Base-by-base conservation (phyloP, 331 rosid genomes). In the Ulmus americana region DNA sequence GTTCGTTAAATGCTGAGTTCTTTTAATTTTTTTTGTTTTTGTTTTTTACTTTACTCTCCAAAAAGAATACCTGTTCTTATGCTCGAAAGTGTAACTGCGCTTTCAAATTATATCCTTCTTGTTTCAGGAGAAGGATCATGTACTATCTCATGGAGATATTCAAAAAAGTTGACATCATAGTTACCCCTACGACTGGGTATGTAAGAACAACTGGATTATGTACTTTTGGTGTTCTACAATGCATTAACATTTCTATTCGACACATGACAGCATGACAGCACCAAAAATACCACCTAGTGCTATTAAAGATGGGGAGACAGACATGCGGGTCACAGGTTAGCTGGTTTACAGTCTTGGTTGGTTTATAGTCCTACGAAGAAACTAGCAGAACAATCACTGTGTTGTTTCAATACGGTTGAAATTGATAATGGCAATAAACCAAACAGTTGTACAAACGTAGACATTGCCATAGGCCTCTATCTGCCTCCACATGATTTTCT, bases 171-270 rank as follows among this genome's bases (percentile, higher is more conserved):
- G 97, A 92, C 78, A 77, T 92, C 76, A 86, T 92, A 55, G 95
- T 88, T 79, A 88, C 97, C 67, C 97, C 97, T 39, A 92, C 96
- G 49, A 92, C 97, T 11, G 97, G 95, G 96, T 91, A 83, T 65
- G 91, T 74, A 65, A 59, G 35, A 28, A 28, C 35, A 28, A 28
- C 35, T 28, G 4, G 35, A 28, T 28, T 28, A 28, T 28, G 35
- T 28, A 28, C 35, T 28, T 28, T 28, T 28, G 35, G 35, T 28
- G 35, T 28, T 28, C 35, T 28, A 28, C 35, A 41, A 52, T 77
- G 52, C 59, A 70, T 51, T 28, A 18, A 48, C 5, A 7, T 67
- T 15, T 38, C 28, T 15, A 10, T 56, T 76, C 72, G 69, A 13
- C 55, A 43, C 60, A 16, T 67, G 46, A 82, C 88, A 91, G 98